Percentiles rank a stretch among this genome's conserved stretches.
Conservation (phyloP, 2,329 filamentous ascomycete species). For the Reticulascus tulasneorum region DNA sequence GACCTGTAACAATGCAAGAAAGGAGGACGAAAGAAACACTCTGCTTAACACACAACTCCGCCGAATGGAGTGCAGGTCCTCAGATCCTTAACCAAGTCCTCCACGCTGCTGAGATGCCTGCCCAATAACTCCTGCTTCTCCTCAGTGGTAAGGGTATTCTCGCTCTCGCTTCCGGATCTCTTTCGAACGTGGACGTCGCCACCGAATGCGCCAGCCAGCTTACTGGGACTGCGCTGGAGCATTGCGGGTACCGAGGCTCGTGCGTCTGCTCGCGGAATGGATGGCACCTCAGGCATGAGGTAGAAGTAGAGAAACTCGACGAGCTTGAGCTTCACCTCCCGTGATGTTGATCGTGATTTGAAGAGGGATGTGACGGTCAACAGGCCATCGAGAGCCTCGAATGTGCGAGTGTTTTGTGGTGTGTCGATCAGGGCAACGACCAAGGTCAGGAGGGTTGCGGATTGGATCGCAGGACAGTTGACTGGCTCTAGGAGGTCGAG, state of each 20-base stretch:
- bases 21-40: slow-evolving; percentile 8
- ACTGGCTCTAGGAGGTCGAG: slow-evolving; percentile 90
- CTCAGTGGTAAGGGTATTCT: slow-evolving; percentile 61
- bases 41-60: slow-evolving; percentile 44
- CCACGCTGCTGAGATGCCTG: slow-evolving; percentile 74
- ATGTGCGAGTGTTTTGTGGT: slow-evolving; percentile 83
- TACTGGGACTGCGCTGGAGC: slow-evolving; percentile 65
- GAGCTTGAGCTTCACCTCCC: slow-evolving; percentile 91
- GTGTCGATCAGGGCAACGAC: slow-evolving; percentile 84
- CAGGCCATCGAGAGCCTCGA: slow-evolving; percentile 87
- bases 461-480: slow-evolving; percentile 90
- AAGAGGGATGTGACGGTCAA: slow-evolving; percentile 90
- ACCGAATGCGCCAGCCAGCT: slow-evolving; percentile 57
- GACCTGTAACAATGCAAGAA: slow-evolving; percentile 3
- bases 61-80: slow-evolving; percentile 75
- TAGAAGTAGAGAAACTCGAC: slow-evolving; percentile 98
- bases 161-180: slow-evolving; percentile 31
- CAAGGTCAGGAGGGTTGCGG: slow-evolving; percentile 81
- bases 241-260: slow-evolving; percentile 45
- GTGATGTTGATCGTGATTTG: slow-evolving; percentile 78
- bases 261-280: slow-evolving; percentile 46
- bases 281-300: slow-evolving; percentile 83
- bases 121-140: slow-evolving; percentile 80
- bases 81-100: slow-evolving; percentile 80
- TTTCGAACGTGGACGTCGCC: slow-evolving; percentile 27